Evolutionary conservation across 306 rosid species (phyloP).

Genomic region (Heteromeles arbutifolia): DNA sequence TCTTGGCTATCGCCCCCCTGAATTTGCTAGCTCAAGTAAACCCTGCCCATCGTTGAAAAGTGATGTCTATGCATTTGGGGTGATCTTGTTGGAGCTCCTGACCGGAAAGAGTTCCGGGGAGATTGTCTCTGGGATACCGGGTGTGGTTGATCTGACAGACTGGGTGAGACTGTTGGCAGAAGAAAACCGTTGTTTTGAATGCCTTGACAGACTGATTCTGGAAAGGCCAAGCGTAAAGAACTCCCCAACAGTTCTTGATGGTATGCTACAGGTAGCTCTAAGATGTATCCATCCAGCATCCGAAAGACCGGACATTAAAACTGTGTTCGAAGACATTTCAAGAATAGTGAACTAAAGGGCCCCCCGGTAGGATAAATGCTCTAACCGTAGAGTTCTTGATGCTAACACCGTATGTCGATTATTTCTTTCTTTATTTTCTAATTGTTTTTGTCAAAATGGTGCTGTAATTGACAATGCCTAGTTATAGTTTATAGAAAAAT

Average conservation of each 20-base stretch:
- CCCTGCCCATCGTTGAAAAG: slow-evolving; percentile 73
- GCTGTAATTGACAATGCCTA: background rate
- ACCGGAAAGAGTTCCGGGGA: slow-evolving; percentile 63
- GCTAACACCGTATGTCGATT: slow-evolving; percentile 20
- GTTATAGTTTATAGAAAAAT: background rate
- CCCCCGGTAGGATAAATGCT: slow-evolving; percentile 13
- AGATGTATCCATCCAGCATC: slow-evolving; percentile 70
- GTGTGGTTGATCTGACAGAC: slow-evolving; percentile 54
- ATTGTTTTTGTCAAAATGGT: background rate
- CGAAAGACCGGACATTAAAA: slow-evolving; percentile 67
- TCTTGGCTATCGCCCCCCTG: slow-evolving; percentile 75
- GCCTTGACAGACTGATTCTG: slow-evolving; percentile 50
- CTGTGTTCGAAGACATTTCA: slow-evolving; percentile 58
- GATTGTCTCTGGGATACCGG: slow-evolving; percentile 48
- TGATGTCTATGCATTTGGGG: slow-evolving; percentile 76
- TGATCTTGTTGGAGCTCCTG: slow-evolving; percentile 62
- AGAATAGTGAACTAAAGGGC: slow-evolving; percentile 25
- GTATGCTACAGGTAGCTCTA: slow-evolving; percentile 56
- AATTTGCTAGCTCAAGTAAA: slow-evolving; percentile 60
- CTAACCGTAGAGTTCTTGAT: slow-evolving; percentile 16
- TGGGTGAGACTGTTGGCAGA: slow-evolving; percentile 56
- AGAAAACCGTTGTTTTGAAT: slow-evolving; percentile 44
- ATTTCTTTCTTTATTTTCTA: background rate
- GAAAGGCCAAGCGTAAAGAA: slow-evolving; percentile 20
- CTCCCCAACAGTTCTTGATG: slow-evolving; percentile 31